Conservation (phyloP, 1,139 yeast species). For the Blastobotrys arbuscula region DNA sequence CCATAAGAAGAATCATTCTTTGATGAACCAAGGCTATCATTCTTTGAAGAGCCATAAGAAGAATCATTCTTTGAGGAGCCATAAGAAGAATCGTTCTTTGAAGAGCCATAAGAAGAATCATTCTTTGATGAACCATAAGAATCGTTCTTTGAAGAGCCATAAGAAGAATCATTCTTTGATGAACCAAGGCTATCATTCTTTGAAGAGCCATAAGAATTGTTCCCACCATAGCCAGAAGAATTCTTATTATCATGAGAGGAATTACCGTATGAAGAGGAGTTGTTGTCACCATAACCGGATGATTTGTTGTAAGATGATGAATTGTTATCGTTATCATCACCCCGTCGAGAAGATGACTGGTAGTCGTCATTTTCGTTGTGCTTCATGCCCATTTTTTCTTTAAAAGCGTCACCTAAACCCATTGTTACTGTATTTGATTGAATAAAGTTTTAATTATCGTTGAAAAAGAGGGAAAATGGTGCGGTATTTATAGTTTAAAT, state of each 20-base stretch:
- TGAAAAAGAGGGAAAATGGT: not conserved
- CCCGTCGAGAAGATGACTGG: not conserved
- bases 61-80: not conserved
- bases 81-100: not conserved
- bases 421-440: conserved; percentile 1
- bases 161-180: not conserved
- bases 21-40: not conserved
- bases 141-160: not conserved
- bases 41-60: not conserved
- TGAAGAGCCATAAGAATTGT: conserved; percentile 6
- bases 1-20: conserved; percentile 6
- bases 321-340: not conserved
- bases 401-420: conserved; percentile 10
- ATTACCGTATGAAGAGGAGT: not conserved
- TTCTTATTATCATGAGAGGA: not conserved
- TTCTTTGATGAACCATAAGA: not conserved
- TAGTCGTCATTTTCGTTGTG: conserved; percentile 1
- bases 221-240: conserved; percentile 1
- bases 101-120: not conserved
- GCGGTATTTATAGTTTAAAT: conserved; percentile 3
- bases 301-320: conserved; percentile 2
- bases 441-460: not conserved
- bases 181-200: not conserved
- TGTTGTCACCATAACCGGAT: not conserved
- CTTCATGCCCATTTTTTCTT: conserved; percentile 2